These are phyloP conservation scores for Garcia nutans DNA, from an alignment of 345 rosid species.

Conservation along the genomic window DNA sequence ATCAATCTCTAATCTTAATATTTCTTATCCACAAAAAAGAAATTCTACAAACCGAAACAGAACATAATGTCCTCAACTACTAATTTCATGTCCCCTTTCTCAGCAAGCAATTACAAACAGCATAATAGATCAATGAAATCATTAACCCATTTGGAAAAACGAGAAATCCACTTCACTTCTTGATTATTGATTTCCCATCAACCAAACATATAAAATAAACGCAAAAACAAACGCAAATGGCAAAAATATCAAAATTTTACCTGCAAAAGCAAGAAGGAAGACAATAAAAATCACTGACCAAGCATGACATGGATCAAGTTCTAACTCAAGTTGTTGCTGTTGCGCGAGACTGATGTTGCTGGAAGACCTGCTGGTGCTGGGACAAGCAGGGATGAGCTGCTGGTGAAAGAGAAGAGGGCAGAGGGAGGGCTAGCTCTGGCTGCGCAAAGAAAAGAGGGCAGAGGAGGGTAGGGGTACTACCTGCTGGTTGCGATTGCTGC, in stretches of 20 bases:
- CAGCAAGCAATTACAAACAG: no score
- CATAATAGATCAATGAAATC: not conserved
- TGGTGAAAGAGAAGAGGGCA: no score
- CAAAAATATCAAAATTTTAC: conserved; percentile 24
- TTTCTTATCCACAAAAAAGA: not conserved
- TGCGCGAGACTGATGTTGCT: no score
- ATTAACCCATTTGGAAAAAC: not conserved
- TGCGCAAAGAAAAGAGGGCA: no score
- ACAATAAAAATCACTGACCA: conserved; percentile 55
- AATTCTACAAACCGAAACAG: not conserved
- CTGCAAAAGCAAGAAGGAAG: conserved; percentile 53
- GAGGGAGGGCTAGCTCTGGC: no score
- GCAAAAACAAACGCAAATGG: not conserved
- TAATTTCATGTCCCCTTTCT: not conserved
- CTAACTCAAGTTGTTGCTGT: no score
- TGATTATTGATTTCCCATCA: not conserved
- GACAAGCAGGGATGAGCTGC: no score
- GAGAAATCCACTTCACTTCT: not conserved
- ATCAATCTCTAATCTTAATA: not conserved
- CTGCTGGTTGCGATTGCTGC: no score
- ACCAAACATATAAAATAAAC: not conserved
- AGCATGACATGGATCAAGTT: conserved; percentile 44
- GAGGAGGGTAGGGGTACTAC: no score
- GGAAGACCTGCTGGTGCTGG: no score
- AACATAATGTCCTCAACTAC: not conserved